Percentiles rank a stretch among this genome's conserved stretches.
These are phyloP conservation scores for Adansonia digitata DNA, from an alignment of 345 rosid genomes.

Conservation along the genomic window DNA sequence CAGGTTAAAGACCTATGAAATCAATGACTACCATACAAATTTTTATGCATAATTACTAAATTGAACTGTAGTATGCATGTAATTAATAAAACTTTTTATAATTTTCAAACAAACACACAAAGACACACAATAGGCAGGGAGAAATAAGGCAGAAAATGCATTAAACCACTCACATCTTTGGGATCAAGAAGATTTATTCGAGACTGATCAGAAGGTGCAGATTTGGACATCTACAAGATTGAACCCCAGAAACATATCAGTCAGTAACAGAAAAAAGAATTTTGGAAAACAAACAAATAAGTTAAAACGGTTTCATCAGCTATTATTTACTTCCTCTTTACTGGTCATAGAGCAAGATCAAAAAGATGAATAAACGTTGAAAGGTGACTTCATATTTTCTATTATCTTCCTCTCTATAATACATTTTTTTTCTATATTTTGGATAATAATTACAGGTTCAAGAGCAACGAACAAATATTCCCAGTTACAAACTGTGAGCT, in stretches of 20 bases:
- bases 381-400: slow-evolving; percentile 1
- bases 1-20: neutral
- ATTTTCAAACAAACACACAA: neutral
- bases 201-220: slow-evolving; percentile 88
- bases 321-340: neutral
- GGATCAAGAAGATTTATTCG: slow-evolving; percentile 95
- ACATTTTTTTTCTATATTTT: neutral
- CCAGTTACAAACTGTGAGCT: neutral
- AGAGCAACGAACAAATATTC: neutral
- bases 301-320: neutral
- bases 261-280: neutral
- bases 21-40: neutral
- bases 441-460: neutral
- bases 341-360: neutral
- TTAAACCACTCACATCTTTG: slow-evolving; percentile 65
- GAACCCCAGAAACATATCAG: slow-evolving; percentile 11
- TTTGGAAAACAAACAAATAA: neutral
- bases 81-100: neutral
- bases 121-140: neutral
- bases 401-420: neutral
- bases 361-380: neutral
- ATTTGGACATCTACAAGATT: slow-evolving; percentile 86
- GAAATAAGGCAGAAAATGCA: slow-evolving; percentile 7
- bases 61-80: neutral
- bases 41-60: neutral